Evolutionary conservation across 2,329 filamentous ascomycete genomes (phyloP).

Genomic region (Aureobasidium melanogenum): DNA sequence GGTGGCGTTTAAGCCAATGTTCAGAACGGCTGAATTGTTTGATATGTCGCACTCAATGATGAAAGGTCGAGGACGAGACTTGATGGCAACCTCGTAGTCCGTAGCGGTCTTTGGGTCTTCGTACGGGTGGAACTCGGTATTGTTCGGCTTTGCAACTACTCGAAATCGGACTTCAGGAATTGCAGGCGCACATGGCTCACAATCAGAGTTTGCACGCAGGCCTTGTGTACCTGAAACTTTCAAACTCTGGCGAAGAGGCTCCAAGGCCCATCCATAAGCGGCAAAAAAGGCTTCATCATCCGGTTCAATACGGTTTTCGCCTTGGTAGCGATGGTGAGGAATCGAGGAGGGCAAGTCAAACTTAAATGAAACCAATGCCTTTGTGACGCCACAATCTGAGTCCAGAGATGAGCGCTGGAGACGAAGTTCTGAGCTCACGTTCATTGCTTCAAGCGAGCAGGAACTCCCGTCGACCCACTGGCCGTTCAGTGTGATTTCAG

Average conservation of each 20-base stretch:
- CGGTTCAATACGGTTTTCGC: not conserved
- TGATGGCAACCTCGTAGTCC: constrained; percentile 42
- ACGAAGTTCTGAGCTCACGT: not conserved
- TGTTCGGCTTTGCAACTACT: constrained; percentile 13
- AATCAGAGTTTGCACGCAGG: not conserved
- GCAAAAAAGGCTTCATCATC: constrained; percentile 22
- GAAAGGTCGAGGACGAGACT: constrained; percentile 34
- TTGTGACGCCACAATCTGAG: not conserved
- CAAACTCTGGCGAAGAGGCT: constrained; percentile 13
- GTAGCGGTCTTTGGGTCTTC: constrained; percentile 45
- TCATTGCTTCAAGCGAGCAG: not conserved
- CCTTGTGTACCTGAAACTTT: not conserved
- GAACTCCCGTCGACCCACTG: not conserved
- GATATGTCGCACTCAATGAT: constrained; percentile 12
- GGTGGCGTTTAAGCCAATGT: constrained; percentile 21
- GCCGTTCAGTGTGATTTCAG: not conserved
- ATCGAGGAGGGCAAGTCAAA: not conserved
- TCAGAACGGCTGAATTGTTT: not conserved
- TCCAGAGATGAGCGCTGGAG: not conserved
- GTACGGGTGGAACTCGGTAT: constrained; percentile 29
- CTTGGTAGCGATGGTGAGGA: not conserved
- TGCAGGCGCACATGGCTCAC: constrained; percentile 29
- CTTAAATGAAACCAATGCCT: not conserved
- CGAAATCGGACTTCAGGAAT: constrained; percentile 32
- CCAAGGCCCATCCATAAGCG: constrained; percentile 23